phyloP scores from a whole-genome alignment of 202 grass and related monocot genomes.

The Hordeum pubiflorum region DNA sequence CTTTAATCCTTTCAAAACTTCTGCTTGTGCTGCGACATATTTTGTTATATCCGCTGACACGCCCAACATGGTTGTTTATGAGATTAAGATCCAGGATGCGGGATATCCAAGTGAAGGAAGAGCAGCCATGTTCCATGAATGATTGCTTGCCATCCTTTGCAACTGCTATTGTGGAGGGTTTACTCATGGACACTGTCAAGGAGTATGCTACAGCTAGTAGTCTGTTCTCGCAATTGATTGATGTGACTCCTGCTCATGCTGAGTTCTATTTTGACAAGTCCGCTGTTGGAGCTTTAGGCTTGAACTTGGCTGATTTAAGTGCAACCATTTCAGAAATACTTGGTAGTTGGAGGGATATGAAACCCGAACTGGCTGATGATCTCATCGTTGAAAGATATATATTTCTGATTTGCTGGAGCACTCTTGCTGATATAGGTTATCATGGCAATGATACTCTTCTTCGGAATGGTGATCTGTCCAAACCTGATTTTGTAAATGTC shows the following conservation, averaged over 20 bases:
- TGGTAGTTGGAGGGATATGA: conserved; percentile 64
- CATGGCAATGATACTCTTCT: conserved; percentile 25
- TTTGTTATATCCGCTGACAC: conserved; percentile 63
- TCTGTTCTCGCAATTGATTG: conserved; percentile 68
- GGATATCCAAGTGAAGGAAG: conserved; percentile 49
- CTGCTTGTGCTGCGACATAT: conserved; percentile 70
- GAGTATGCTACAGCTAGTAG: conserved; percentile 40
- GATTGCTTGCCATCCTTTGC: conserved; percentile 63
- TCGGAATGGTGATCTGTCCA: conserved; percentile 36
- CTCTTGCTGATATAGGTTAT: conserved; percentile 43
- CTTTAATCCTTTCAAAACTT: conserved; percentile 67
- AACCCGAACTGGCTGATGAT: conserved; percentile 49
- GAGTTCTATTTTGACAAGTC: conserved; percentile 37
- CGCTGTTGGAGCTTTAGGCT: conserved; percentile 44
- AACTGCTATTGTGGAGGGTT: conserved; percentile 41
- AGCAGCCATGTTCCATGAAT: conserved; percentile 29
- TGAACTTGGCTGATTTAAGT: conserved; percentile 49
- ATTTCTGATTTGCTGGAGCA: conserved; percentile 74
- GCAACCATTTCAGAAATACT: conserved; percentile 52
- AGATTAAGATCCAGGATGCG: conserved; percentile 76
- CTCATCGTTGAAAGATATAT: conserved; percentile 86
- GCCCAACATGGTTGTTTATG: conserved; percentile 79
- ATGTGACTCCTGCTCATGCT: conserved; percentile 56
- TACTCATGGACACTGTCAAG: conserved; percentile 52
- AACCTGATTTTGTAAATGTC: conserved; percentile 55